phyloP scores from a whole-genome alignment of 1,284 basidiomycete species.

The Pseudozyma flocculosa region DNA sequence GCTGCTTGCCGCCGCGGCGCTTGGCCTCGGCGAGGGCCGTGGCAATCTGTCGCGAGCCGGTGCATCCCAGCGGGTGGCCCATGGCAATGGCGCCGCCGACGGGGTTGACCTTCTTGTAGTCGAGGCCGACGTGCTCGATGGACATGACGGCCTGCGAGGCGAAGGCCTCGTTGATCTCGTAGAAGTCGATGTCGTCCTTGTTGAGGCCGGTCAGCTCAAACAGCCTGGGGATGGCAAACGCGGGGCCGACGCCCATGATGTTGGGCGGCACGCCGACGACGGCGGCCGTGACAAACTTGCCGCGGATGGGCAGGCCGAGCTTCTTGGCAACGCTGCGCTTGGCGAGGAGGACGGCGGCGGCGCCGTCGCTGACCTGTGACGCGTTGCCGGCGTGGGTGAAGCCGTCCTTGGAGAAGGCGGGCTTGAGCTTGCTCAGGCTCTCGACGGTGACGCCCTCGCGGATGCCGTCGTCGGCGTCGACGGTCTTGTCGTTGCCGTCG shows the following conservation, averaged over 20 bases:
- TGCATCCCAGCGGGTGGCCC: slow-evolving; percentile 62
- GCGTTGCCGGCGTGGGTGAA: slow-evolving; percentile 88
- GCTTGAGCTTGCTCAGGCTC: slow-evolving; percentile 85
- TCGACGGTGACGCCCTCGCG: slow-evolving; percentile 79
- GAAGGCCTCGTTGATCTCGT: slow-evolving; percentile 59
- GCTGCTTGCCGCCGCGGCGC: slow-evolving; percentile 65
- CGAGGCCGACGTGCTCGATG: slow-evolving; percentile 63
- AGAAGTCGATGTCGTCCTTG: slow-evolving; percentile 54
- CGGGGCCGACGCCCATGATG: slow-evolving; percentile 58
- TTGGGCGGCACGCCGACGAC: slow-evolving; percentile 66
- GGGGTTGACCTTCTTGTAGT: slow-evolving; percentile 61
- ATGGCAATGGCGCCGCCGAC: slow-evolving; percentile 61
- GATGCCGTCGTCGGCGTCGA: slow-evolving; percentile 88
- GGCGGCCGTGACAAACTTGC: slow-evolving; percentile 80
- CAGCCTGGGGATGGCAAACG: slow-evolving; percentile 54
- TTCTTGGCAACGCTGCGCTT: slow-evolving; percentile 82
- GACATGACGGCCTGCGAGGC: slow-evolving; percentile 62
- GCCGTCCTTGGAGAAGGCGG: slow-evolving; percentile 86
- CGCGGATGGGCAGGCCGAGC: slow-evolving; percentile 84
- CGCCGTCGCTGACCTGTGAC: slow-evolving; percentile 95
- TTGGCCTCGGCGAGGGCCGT: slow-evolving; percentile 78
- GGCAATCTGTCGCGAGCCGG: slow-evolving; percentile 79
- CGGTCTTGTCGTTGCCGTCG: slow-evolving; percentile 74
- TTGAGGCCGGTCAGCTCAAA: slow-evolving; percentile 48
- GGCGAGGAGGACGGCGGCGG: slow-evolving; percentile 87